Conservation (phyloP, 768 basidiomycete species). For the Dictyophora rubrovolvata region DNA sequence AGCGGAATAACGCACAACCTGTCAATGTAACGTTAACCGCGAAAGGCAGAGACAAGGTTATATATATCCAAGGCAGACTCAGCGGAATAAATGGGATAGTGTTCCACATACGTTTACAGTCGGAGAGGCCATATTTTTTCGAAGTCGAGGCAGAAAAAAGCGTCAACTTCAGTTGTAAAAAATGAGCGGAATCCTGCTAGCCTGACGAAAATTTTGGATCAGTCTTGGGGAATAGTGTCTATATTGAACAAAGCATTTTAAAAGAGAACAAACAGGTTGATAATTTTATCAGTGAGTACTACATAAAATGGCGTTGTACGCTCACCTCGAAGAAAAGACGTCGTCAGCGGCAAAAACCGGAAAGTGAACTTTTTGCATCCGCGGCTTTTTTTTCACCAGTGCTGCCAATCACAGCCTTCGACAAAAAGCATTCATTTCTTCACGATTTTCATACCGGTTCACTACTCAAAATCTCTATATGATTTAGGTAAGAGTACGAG, state of each 20-base stretch:
- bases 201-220: background rate
- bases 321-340: background rate
- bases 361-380: background rate
- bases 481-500: no score
- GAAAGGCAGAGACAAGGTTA: background rate
- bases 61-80: background rate
- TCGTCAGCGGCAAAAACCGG: background rate
- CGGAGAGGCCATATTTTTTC: constrained; percentile 48
- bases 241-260: no score
- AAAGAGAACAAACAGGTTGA: no score
- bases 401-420: no score
- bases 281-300: no score
- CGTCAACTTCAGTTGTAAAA: background rate
- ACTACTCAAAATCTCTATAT: no score
- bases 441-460: no score
- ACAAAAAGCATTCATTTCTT: no score
- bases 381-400: background rate
- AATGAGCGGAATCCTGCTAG: background rate
- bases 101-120: constrained; percentile 60
- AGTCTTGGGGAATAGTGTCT: no score
- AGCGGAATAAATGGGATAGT: background rate
- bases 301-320: background rate
- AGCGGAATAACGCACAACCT: constrained; percentile 94
- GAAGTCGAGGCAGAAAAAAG: background rate
- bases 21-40: background rate